Evolutionary conservation across 2,329 filamentous ascomycete species (phyloP), one percentile per base, ranked within the genome.

Genomic region (Phialophora macrospora): DNA sequence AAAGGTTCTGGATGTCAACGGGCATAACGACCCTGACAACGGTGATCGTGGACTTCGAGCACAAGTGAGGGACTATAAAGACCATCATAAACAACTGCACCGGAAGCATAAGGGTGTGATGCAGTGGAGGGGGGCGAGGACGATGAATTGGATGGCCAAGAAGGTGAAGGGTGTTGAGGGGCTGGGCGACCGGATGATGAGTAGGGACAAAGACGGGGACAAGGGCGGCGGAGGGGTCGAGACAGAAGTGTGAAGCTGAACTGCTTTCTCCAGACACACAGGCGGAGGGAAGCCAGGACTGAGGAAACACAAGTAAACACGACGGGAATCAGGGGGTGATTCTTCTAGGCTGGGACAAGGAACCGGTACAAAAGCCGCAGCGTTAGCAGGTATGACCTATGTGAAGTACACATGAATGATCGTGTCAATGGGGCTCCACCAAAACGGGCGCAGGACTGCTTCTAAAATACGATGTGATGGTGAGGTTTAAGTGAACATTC

Each of bases 21-120:
- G 71, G 24, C 65, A 67, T 20, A 70, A 74, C 60, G 63, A 77
- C 72, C 46, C 62, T 3, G 54, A 70, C 17, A 61, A 72, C 56
- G 71, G 71, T 8, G 64, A 60, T 32, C 55, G 73, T 7, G 73
- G 72, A 1, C 60, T 70, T 3, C 34, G 71, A 22, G 71, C 70
- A n/a, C 80, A 84, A 70, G 82, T 84, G 74, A 88, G 88, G 75
- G 84, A 89, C 24, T 87, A 90, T 75, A 88, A 87, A 72, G 82
- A 83, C 63, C 84, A 87, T 68, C 92, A 89, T 74, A 87, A 90
- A 68, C 88, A 90, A 54, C 77, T 90, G 68, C 88, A 91, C 75
- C 80, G 88, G 56, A 84, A 85, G 73, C 87, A 92, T 72, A 79
- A 87, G 24, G 90, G 90, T 0, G 74, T 90, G 48, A 92, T 92